Evolutionary conservation across 805 yeast genomes (phyloP).

Genomic region (Candida maltosa): DNA sequence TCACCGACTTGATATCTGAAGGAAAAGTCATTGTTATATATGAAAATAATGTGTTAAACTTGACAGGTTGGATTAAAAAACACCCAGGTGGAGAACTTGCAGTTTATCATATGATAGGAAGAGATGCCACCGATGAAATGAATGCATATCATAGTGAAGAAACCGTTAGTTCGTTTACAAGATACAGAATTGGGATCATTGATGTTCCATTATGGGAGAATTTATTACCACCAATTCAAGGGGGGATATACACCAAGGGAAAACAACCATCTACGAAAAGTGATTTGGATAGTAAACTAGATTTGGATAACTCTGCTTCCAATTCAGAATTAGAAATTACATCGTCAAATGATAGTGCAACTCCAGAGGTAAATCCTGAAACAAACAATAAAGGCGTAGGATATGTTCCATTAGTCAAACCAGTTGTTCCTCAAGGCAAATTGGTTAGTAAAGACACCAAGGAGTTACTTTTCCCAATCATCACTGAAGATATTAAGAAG

Average conservation of each 20-base stretch:
- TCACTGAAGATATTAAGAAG: slow-evolving; percentile 2
- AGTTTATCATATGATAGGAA: slow-evolving; percentile 77
- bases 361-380: neutral
- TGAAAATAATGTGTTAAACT: slow-evolving; percentile 54
- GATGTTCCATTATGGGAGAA: slow-evolving; percentile 62
- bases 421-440: slow-evolving; percentile 50
- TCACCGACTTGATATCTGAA: slow-evolving; percentile 56
- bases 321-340: slow-evolving; percentile 6
- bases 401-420: slow-evolving; percentile 40
- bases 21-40: slow-evolving; percentile 74
- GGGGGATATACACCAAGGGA: slow-evolving; percentile 44
- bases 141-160: slow-evolving; percentile 72
- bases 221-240: slow-evolving; percentile 85
- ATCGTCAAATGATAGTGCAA: slow-evolving; percentile 1
- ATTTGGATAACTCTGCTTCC: slow-evolving; percentile 9
- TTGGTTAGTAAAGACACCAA: slow-evolving; percentile 37
- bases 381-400: slow-evolving; percentile 28
- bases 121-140: slow-evolving; percentile 92
- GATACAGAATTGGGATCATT: slow-evolving; percentile 64
- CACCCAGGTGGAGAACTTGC: slow-evolving; percentile 94
- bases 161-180: slow-evolving; percentile 48
- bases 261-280: neutral
- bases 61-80: slow-evolving; percentile 64
- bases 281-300: slow-evolving; percentile 12
- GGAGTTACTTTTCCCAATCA: slow-evolving; percentile 31